Base-by-base conservation (phyloP, 306 rosid species). In the Luffa aegyptiaca region DNA sequence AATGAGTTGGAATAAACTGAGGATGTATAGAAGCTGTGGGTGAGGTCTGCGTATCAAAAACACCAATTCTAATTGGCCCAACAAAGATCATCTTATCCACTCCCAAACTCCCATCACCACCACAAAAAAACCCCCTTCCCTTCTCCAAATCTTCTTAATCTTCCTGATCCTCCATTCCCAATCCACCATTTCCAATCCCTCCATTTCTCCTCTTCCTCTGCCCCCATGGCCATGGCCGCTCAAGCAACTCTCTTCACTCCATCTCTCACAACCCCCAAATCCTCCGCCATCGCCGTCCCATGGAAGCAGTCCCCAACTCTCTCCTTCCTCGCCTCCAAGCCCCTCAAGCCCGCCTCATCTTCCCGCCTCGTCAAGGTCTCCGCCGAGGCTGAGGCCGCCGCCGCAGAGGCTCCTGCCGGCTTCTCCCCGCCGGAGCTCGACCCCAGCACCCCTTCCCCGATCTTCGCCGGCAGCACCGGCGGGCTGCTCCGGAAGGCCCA, bases 401-500 rank as follows among this genome's bases (percentile, higher is more conserved):
- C 42, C 3, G 80, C 64, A 16, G 92, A 82, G 53, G 97, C 97
- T 33, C 99, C 99, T 0, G 96, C 88, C 2, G 99, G 99, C 0
- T 96, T 96, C 92, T 89, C 94, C 68, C 99, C 99, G 36, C 98
- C 99, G 0, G 81, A 88, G 17, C 62, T 96, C 5, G 99, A 96
- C 89, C 99, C 99, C n/a, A 88, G 9, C 83, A 96, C 97, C 3
- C 98, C 99, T 0, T 93, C 98, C 4, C 98, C 99, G 10, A 96
- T 96, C 77, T 96, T 96, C 76, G 97, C 87, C 0, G 98, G 99
- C 3, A 93, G 97, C 93, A 96, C 99, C 0, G 99, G 98, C 0
- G 99, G 99, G 7, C 74, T 96, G 7, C 77, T 96, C 72, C 80
- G 99, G 0, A 96, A 96, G 81, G 99, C 99, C 77, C 99, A 96